Base-by-base conservation (phyloP, 1,139 yeast genomes). In the Debaryomyces singareniensis region DNA sequence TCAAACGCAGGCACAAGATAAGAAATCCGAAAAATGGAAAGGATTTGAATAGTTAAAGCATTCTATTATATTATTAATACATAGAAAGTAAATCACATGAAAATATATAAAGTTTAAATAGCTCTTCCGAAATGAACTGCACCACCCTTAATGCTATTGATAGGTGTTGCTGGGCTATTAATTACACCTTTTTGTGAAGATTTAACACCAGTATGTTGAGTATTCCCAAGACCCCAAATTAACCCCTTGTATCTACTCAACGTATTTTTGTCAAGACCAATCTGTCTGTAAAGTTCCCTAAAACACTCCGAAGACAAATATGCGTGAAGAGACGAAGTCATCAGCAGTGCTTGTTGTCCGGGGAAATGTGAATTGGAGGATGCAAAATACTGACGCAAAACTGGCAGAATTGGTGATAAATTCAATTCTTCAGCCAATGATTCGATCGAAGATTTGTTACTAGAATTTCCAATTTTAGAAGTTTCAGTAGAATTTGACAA, bases 371-470 rank as follows among this genome's bases (percentile, higher is more conserved):
- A 44, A 24, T 48, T 42, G 26, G 35, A 38, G 58, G 37, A 68
- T 43, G 42, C 68, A 58, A 48, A 75, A 52, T 54, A 73, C 56
- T 48, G 78, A 45, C 58, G 73, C 50, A 55, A 68, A 34, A 53
- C 65, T 34, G 62, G 81, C 48, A 69, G 61, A 14, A 67, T 65
- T 2, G 73, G 73, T 37, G 66, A 57, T 23, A 76, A 61, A 26
- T 71, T 77, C 33, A 76, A 54, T 31, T 76, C 83, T 44, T 75
- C 83, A 0, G 81, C 72, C 40, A 67, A 58, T 40, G 64, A 67
- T 45, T 67, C 72, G 24, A 67, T 64, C 5, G 70, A 64, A 10
- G 73, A 71, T 39, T 67, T 67, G 34, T 59, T 61, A 30, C 48
- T 40, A 12, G 45, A 39, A 10, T 31, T 15, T 38, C 37, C 23